Evolutionary conservation across 257 asterid species (phyloP), one percentile per base, ranked within the genome.

Genomic region (Rhazya stricta): DNA sequence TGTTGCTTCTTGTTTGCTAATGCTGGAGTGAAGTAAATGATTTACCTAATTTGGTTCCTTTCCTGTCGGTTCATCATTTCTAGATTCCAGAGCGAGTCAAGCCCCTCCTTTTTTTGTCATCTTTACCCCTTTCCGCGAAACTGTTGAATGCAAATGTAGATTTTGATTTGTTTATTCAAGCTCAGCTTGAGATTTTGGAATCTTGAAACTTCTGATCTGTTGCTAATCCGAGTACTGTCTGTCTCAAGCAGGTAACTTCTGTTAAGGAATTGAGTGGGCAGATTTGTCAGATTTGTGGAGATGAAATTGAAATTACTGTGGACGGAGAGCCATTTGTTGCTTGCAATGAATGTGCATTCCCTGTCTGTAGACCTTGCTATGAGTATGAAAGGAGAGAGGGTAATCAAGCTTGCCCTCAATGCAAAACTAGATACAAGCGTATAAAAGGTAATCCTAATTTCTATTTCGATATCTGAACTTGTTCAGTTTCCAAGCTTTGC

Each of bases 211-310:
- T 75, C 51, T 70, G 90, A 84, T 87, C 81, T 78, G 78, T 42
- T 57, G 74, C 73, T 68, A 30, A 74, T 23, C 42, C 39, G 12
- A 11, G n/a, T 37, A 39, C 3, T 68, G 19, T 74, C 60, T 30
- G 50, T 61, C 72, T 21, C 66, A 66, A 34, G 75, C 90, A 94
- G 98, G 98, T 94, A 65, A 94, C 97, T 67, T 90, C 92, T 34
- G 97, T 94, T 80, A 89, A 89, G 77, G 98, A 94, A 84, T 83
- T 94, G 84, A 91, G 89, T 76, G 97, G 96, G 37, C 98, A 91
- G 91, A 94, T 83, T 84, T 94, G 98, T 72, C 97, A 94, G 91
- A 94, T 94, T 85, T 94, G 98, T 84, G 97, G 97, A 72, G 98
- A 94, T 82, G 98, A 94, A 83, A 77, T 94, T 75, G 97, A 91